phyloP scores from a whole-genome alignment of 768 basidiomycete genomes.

The Pseudohyphozyma bogoriensis region DNA sequence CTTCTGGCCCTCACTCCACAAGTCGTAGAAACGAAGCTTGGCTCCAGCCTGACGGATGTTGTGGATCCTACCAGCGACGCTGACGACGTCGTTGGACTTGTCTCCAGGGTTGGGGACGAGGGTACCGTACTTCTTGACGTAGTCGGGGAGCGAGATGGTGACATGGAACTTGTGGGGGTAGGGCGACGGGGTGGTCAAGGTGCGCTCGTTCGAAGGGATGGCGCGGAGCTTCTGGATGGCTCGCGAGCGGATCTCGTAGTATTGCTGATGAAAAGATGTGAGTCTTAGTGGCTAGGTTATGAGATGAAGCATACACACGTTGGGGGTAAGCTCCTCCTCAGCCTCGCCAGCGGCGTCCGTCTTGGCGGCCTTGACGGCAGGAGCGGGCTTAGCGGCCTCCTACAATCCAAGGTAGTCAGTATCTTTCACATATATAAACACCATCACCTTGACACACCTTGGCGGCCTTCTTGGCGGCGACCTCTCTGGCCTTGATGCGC shows the following conservation, averaged over 20 bases:
- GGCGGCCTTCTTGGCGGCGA: constrained; percentile 62
- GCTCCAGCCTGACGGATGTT: constrained; percentile 70
- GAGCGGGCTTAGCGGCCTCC: constrained; percentile 40
- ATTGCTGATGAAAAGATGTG: constrained; percentile 57
- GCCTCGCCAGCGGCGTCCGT: constrained; percentile 42
- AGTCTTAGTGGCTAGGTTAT: not conserved
- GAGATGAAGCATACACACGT: constrained; percentile 50
- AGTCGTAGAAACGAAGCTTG: constrained; percentile 88
- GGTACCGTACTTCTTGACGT: constrained; percentile 67
- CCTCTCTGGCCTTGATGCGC: constrained; percentile 69
- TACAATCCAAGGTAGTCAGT: not conserved
- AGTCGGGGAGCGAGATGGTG: constrained; percentile 58
- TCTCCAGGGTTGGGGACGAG: constrained; percentile 45
- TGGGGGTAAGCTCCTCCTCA: constrained; percentile 82
- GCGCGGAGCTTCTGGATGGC: constrained; percentile 76
- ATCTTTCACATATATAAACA: not conserved
- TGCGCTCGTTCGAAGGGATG: constrained; percentile 47
- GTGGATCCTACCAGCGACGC: constrained; percentile 81
- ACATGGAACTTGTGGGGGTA: constrained; percentile 99
- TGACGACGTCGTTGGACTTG: constrained; percentile 51
- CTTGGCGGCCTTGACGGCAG: constrained; percentile 34
- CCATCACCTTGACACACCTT: constrained; percentile 44
- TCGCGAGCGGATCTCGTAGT: constrained; percentile 83
- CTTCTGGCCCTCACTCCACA: constrained; percentile 82
- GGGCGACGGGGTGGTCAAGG: constrained; percentile 58